Conservation (phyloP, 2,329 filamentous ascomycete species). For the Monosporascus cannonballus region DNA sequence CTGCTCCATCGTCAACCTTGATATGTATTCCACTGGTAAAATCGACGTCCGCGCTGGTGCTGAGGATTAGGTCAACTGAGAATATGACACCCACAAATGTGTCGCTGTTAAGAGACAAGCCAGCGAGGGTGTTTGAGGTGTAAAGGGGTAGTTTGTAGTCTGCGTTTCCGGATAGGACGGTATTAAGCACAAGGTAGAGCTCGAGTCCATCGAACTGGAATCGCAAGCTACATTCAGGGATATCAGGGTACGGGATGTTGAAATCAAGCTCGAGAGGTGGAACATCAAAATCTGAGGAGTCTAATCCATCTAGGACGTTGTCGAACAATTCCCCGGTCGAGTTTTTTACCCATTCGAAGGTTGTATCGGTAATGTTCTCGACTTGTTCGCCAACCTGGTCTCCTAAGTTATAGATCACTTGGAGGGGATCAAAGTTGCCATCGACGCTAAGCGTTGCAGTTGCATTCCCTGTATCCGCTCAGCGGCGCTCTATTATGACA, state of each 20-base stretch:
- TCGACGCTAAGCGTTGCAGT: constrained; percentile 36
- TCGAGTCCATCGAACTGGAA: constrained; percentile 47
- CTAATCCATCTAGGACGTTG: constrained; percentile 21
- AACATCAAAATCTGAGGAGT: constrained; percentile 25
- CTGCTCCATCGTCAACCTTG: constrained; percentile 43
- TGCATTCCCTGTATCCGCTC: constrained; percentile 15
- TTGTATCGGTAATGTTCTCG: constrained; percentile 25
- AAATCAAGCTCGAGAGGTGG: constrained; percentile 36
- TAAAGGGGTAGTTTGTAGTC: constrained; percentile 45
- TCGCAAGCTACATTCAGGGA: constrained; percentile 36
- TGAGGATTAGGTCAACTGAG: constrained; percentile 46
- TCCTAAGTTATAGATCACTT: constrained; percentile 27
- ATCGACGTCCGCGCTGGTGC: constrained; percentile 37
- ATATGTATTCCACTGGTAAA: constrained; percentile 51
- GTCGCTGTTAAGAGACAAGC: constrained; percentile 32
- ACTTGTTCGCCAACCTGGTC: constrained; percentile 26
- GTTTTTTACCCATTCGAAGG: constrained; percentile 19
- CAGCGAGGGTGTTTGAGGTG: constrained; percentile 36
- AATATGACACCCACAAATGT: constrained; percentile 42
- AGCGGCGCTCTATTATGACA: background rate
- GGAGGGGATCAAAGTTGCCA: constrained; percentile 33
- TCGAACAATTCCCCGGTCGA: constrained; percentile 15
- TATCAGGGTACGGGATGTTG: constrained; percentile 34
- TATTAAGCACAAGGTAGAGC: constrained; percentile 43
- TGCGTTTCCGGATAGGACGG: constrained; percentile 31